Evolutionary conservation across 768 basidiomycete species (phyloP).

Genomic region (Kwoniella sp.): DNA sequence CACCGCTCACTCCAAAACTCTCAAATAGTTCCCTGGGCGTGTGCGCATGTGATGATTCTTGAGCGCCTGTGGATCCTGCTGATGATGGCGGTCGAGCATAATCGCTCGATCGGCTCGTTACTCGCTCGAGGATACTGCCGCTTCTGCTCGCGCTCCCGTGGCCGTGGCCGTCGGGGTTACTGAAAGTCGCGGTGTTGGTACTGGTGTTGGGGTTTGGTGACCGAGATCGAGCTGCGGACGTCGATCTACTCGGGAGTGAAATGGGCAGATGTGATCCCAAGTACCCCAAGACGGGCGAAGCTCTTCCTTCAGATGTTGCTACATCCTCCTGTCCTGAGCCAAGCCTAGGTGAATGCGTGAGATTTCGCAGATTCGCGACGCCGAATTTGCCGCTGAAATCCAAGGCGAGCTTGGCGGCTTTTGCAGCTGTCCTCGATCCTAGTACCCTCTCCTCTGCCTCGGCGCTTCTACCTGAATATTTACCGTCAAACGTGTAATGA

Average conservation of each 20-base stretch:
- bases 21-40: conserved; percentile 28
- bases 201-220: not conserved
- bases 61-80: not conserved
- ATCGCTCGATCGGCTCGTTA: not conserved
- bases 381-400: conserved; percentile 20
- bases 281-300: conserved; percentile 6
- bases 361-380: not conserved
- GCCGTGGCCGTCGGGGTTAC: not conserved
- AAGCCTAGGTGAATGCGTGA: conserved; percentile 4
- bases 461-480: not conserved
- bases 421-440: conserved; percentile 48
- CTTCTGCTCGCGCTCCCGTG: too few relatives aligned
- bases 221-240: not conserved
- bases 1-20: conserved; percentile 39
- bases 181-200: not conserved
- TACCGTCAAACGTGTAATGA: not conserved
- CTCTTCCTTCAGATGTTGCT: not conserved
- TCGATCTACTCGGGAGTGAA: not conserved
- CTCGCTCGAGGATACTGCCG: not conserved
- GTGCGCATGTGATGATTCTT: not conserved
- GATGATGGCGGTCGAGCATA: not conserved
- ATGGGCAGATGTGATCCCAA: conserved; percentile 1
- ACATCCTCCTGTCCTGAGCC: not conserved
- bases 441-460: conserved; percentile 39
- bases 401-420: conserved; percentile 46